Evolutionary conservation across 108 stramenopile species (phyloP), one percentile per base, ranked within the genome.

Genomic region (Schizochytrium sp.): DNA sequence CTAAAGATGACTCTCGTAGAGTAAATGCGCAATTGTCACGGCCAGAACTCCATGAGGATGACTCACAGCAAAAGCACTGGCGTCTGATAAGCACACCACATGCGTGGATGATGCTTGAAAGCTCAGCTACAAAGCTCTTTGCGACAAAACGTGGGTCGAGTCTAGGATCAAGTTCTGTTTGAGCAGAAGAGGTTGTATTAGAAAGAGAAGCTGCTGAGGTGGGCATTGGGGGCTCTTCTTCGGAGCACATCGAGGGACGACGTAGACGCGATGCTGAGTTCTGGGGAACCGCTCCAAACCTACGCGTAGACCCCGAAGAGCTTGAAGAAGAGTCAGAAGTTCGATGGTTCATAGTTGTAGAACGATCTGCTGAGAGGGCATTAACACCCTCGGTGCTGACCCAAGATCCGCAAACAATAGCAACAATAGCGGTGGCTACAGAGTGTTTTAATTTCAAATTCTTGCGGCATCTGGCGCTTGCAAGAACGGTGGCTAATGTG

Each of bases 61-160:
- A 17, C 12, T 83, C 76, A 28, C 76, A 83, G 76, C 76, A 83
- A 55, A 40, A 83, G 28, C 76, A 83, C 10, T 28, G 12, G 5
- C 55, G 15, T 1, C 76, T 47, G 13, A 83, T n/a, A 2, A 83
- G 76, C 0, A 83, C 76, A 5, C 2, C 28, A 53, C 76, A 83
- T 7, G 76, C 76, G 50, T n/a, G 47, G 50, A 83, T 49, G 76
- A 83, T 55, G 76, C 76, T 42, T 1, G 15, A 5, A 3, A 83
- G 53, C 47, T 83, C 76, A 12, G 76, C 47, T n/a, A 83, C 0
- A 83, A 83, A 83, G 17, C 47, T n/a, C 47, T 83, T 83, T n/a
- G 76, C 76, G 53, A 55, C 76, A 2, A 83, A 55, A 53, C 50
- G 53, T 28, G 47, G 47, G 76, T 83, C 76, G 17, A 50, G 12